These are phyloP conservation scores for Cicer bijugum DNA, from an alignment of 306 rosid species.

Conservation along the genomic window DNA sequence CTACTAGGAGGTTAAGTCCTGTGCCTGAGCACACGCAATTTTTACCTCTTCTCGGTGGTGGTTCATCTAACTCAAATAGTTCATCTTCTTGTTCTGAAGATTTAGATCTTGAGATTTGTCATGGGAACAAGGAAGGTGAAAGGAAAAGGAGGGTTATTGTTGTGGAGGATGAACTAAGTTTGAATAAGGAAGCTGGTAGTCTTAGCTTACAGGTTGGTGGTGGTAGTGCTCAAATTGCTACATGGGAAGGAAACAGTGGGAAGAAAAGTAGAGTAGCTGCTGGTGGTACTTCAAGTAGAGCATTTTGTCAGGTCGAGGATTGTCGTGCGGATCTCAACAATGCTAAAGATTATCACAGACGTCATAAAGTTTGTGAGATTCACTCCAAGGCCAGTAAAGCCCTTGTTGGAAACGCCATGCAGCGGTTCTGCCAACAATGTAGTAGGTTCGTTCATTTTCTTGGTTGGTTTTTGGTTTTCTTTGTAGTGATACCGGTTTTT, in stretches of 20 bases:
- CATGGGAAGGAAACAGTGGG: slow-evolving; percentile 61
- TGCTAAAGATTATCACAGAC: slow-evolving; percentile 83
- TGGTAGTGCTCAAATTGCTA: slow-evolving; percentile 48
- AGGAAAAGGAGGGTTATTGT: slow-evolving; percentile 68
- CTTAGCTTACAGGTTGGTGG: slow-evolving; percentile 68
- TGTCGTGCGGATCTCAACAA: slow-evolving; percentile 80
- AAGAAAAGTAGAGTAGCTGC: slow-evolving; percentile 72
- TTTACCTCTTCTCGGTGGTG: slow-evolving; percentile 56
- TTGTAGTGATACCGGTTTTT: slow-evolving; percentile 9
- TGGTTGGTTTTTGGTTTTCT: slow-evolving; percentile 3
- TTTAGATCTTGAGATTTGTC: slow-evolving; percentile 53
- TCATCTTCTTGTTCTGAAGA: slow-evolving; percentile 85
- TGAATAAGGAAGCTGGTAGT: slow-evolving; percentile 58
- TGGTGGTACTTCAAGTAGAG: slow-evolving; percentile 62
- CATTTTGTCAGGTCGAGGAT: slow-evolving; percentile 90
- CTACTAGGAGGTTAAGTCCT: slow-evolving; percentile 61
- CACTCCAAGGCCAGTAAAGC: slow-evolving; percentile 91
- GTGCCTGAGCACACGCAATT: slow-evolving; percentile 58
- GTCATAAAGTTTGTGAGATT: slow-evolving; percentile 91
- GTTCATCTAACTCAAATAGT: slow-evolving; percentile 70
- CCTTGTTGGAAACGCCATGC: slow-evolving; percentile 76
- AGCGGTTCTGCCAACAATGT: slow-evolving; percentile 96
- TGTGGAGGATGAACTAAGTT: slow-evolving; percentile 53
- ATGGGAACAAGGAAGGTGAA: slow-evolving; percentile 72
- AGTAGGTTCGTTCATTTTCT: slow-evolving; percentile 66